Evolutionary conservation across 2,329 filamentous ascomycete genomes (phyloP).

Genomic region (Epichloe festucae): DNA sequence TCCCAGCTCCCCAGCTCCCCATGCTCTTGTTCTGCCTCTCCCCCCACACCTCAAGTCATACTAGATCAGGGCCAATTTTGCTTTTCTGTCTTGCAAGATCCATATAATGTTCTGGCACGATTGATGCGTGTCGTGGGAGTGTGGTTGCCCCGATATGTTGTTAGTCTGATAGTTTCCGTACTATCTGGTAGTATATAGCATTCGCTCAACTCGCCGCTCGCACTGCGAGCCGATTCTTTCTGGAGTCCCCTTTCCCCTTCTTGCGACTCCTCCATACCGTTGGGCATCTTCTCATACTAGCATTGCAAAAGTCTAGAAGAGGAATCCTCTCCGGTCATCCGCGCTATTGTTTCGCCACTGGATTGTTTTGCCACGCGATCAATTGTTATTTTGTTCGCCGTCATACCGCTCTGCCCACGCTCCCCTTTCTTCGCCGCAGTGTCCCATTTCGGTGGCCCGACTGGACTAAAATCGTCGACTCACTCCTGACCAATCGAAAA

Average conservation of each 20-base stretch:
- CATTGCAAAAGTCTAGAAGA: background rate
- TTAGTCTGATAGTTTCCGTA: background rate
- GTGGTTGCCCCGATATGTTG: background rate
- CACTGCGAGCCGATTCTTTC: background rate
- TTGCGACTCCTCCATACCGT: background rate
- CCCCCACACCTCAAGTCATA: background rate
- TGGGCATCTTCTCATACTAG: background rate
- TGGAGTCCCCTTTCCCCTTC: background rate
- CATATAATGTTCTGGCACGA: background rate
- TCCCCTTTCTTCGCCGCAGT: background rate
- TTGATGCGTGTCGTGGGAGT: background rate
- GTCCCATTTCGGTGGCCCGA: background rate
- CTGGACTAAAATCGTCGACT: background rate
- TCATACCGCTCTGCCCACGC: background rate
- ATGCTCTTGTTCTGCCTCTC: background rate
- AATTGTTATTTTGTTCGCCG: background rate
- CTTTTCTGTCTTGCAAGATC: conserved; percentile 4
- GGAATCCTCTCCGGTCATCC: background rate
- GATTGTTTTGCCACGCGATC: background rate
- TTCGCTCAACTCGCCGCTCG: background rate
- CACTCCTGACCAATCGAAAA: background rate
- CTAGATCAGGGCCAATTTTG: conserved; percentile 1
- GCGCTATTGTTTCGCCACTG: background rate
- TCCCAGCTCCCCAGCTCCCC: background rate
- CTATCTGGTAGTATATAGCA: background rate